Conservation (phyloP, 306 rosid species). For the Hylodesmum podocarpum region DNA sequence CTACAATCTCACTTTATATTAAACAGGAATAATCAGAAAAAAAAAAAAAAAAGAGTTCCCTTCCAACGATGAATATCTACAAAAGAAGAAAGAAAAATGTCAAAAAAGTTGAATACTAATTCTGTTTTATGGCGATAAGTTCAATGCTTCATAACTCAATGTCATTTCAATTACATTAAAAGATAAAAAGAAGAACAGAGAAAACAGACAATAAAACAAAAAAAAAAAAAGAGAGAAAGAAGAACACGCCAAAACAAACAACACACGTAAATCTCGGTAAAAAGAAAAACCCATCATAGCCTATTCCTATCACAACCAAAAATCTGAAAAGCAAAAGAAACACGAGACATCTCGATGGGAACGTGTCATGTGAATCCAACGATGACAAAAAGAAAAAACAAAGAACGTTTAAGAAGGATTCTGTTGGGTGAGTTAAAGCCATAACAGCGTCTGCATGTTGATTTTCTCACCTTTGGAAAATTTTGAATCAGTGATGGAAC, state of each 20-base stretch:
- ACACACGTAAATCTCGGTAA: constrained; percentile 16
- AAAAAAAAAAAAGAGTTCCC: constrained; percentile 10
- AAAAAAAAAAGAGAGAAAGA: constrained; percentile 16
- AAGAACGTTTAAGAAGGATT: constrained; percentile 3
- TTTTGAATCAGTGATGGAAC: background rate
- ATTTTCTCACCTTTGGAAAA: constrained; percentile 21
- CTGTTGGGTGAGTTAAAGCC: background rate
- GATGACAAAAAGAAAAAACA: background rate
- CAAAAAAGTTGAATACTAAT: constrained; percentile 7
- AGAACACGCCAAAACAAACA: constrained; percentile 28
- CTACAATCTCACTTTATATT: constrained; percentile 19
- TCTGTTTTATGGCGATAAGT: background rate
- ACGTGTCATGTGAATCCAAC: background rate
- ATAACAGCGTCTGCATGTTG: constrained; percentile 28
- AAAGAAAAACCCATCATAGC: background rate
- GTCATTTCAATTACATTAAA: background rate
- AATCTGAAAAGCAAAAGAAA: constrained; percentile 2
- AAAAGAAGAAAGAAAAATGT: background rate
- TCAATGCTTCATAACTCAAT: constrained; percentile 9
- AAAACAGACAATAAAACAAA: constrained; percentile 3
- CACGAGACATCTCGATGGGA: background rate
- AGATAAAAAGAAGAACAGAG: background rate
- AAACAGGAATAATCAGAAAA: background rate
- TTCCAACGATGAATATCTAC: constrained; percentile 19
- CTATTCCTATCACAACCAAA: background rate